These are phyloP conservation scores for Pelagomonas calceolata DNA, from an alignment of 108 stramenopile species.

Conservation along the genomic window DNA sequence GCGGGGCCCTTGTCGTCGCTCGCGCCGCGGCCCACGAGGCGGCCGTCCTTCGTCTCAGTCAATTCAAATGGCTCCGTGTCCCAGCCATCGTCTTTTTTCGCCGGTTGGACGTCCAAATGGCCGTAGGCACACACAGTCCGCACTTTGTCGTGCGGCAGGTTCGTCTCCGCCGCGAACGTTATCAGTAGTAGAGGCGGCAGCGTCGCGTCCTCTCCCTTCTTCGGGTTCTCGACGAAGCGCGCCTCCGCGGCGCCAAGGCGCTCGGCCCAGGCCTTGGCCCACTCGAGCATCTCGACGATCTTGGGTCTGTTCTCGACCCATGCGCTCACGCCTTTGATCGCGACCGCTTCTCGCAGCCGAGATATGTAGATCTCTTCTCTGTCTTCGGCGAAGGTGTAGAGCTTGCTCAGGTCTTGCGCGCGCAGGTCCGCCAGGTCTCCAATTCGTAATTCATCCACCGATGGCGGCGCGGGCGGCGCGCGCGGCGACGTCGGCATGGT, in stretches of 20 bases:
- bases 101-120: slow-evolving; percentile 69
- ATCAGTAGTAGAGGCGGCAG: slow-evolving; percentile 53
- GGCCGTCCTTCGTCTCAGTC: slow-evolving; percentile 51
- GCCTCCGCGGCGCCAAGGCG: slow-evolving; percentile 38
- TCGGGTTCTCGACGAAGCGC: slow-evolving; percentile 47
- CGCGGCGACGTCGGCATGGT: too few species aligned
- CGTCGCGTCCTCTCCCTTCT: slow-evolving; percentile 26
- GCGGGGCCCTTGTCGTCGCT: slow-evolving; percentile 77
- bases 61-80: slow-evolving; percentile 63
- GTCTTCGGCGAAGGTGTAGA: slow-evolving; percentile 98
- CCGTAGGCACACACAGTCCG: slow-evolving; percentile 60
- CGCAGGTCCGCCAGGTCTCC: neutral
- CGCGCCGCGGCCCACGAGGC: slow-evolving; percentile 58
- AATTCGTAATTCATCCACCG: too few species aligned
- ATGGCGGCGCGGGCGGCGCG: too few species aligned
- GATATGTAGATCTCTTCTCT: slow-evolving; percentile 79
- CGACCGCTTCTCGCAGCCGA: slow-evolving; percentile 32
- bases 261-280: slow-evolving; percentile 48
- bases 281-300: slow-evolving; percentile 58
- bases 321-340: slow-evolving; percentile 62
- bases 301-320: slow-evolving; percentile 56
- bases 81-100: slow-evolving; percentile 60
- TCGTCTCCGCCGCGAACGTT: slow-evolving; percentile 39
- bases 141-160: slow-evolving; percentile 40
- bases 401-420: slow-evolving; percentile 33